These are phyloP conservation scores for Neurospora sp. DNA, from an alignment of 495 filamentous ascomycete species.

Conservation along the genomic window DNA sequence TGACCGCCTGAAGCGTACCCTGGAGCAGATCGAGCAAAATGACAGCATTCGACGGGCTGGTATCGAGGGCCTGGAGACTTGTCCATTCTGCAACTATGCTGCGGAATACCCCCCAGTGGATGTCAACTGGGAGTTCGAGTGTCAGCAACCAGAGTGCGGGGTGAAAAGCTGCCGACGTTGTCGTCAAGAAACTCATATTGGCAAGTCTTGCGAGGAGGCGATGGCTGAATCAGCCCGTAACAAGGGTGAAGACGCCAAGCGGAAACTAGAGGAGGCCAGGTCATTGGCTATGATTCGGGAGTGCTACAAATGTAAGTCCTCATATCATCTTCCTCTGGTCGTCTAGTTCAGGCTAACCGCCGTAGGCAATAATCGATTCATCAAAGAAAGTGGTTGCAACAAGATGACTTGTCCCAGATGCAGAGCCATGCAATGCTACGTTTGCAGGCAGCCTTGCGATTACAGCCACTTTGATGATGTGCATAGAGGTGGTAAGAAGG, in stretches of 20 bases:
- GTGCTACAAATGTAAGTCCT: conserved; percentile 53
- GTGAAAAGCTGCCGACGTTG: conserved; percentile 66
- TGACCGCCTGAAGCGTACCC: conserved; percentile 38
- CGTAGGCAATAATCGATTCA: conserved; percentile 46
- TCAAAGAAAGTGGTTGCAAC: conserved; percentile 78
- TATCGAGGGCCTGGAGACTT: conserved; percentile 55
- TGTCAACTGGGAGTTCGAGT: conserved; percentile 66
- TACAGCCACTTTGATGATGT: conserved; percentile 44
- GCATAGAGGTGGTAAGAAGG: conserved; percentile 29
- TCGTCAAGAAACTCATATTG: conserved; percentile 61
- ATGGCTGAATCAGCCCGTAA: conserved; percentile 34
- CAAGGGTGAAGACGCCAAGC: conserved; percentile 46
- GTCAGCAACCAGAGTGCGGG: conserved; percentile 54
- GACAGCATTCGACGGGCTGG: conserved; percentile 53
- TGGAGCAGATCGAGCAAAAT: conserved; percentile 62
- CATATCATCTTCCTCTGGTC: background rate
- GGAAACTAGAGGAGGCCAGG: conserved; percentile 73
- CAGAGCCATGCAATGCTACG: conserved; percentile 55
- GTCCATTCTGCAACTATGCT: conserved; percentile 77
- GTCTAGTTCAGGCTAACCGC: conserved; percentile 15
- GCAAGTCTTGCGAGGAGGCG: conserved; percentile 59
- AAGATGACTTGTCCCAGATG: conserved; percentile 63
- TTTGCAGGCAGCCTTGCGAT: conserved; percentile 53
- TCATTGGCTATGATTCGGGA: conserved; percentile 64
- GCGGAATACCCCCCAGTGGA: conserved; percentile 58